A percentile compares a stretch with the other conserved stretches of the same genome.
Evolutionary conservation across 768 basidiomycete genomes (phyloP).

Genomic region (Austroboletus festivus): DNA sequence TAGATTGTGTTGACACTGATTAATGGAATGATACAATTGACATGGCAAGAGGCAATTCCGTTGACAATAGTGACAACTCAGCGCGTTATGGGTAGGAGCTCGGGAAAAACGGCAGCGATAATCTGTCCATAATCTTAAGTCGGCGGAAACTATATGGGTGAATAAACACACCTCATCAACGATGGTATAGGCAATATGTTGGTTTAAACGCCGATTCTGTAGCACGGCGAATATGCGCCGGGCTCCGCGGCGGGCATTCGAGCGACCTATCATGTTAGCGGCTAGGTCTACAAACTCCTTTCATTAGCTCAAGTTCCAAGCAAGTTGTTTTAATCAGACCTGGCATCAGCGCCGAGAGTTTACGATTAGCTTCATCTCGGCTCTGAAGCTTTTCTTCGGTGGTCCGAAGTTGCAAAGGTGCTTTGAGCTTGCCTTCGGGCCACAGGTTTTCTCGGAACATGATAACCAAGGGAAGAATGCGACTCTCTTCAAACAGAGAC

Average conservation of each 20-base stretch:
- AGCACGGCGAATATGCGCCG: constrained; percentile 89
- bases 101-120: constrained; percentile 60
- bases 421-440: constrained; percentile 77
- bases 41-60: neutral
- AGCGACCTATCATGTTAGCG: constrained; percentile 97
- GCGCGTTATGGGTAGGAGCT: constrained; percentile 26
- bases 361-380: constrained; percentile 83
- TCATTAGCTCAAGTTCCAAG: neutral
- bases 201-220: constrained; percentile 92
- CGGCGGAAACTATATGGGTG: neutral
- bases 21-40: neutral
- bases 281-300: constrained; percentile 64
- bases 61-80: neutral
- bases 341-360: constrained; percentile 87
- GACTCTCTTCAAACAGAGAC: constrained; percentile 61
- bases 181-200: constrained; percentile 86
- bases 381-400: constrained; percentile 77
- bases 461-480: constrained; percentile 62
- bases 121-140: constrained; percentile 37
- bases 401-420: constrained; percentile 62
- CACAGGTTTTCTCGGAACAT: constrained; percentile 75
- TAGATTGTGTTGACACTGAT: constrained; percentile 5
- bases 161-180: constrained; percentile 73
- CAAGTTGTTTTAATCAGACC: constrained; percentile 44
- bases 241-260: constrained; percentile 91